These are phyloP conservation scores for Myochromella boudieri DNA, from an alignment of 768 basidiomycete genomes.

Conservation along the genomic window DNA sequence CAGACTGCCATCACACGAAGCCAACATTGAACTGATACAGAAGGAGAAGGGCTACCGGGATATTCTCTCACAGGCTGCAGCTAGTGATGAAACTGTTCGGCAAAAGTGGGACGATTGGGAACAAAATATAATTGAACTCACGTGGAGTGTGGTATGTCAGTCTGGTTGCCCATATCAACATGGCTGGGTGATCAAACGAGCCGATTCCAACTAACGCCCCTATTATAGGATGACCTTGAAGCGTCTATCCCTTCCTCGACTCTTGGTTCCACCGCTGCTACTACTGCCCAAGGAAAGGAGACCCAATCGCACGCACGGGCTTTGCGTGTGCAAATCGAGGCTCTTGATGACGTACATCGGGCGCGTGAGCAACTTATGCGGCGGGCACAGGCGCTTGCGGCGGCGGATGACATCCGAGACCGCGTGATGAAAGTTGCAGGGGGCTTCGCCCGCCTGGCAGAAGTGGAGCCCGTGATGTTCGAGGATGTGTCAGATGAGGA, in stretches of 20 bases:
- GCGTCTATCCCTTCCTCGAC: slow-evolving; percentile 69
- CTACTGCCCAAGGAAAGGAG: slow-evolving; percentile 39
- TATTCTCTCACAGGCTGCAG: slow-evolving; percentile 70
- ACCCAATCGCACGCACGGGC: slow-evolving; percentile 68
- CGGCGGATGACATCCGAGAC: slow-evolving; percentile 71
- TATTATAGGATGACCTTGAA: slow-evolving; percentile 60
- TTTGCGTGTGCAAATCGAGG: slow-evolving; percentile 73
- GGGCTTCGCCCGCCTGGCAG: slow-evolving; percentile 62
- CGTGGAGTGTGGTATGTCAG: slow-evolving; percentile 57
- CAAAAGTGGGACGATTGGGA: slow-evolving; percentile 92
- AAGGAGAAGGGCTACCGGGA: slow-evolving; percentile 70
- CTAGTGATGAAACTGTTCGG: slow-evolving; percentile 75
- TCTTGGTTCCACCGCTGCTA: slow-evolving; percentile 24
- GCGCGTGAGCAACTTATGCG: slow-evolving; percentile 61
- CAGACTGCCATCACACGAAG: slow-evolving; percentile 73
- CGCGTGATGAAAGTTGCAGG: slow-evolving; percentile 66
- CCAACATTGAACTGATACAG: slow-evolving; percentile 69
- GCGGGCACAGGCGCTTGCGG: slow-evolving; percentile 60
- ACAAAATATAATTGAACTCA: slow-evolving; percentile 64
- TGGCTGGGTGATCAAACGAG: background rate
- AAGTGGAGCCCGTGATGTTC: slow-evolving; percentile 85
- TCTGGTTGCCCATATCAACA: background rate
- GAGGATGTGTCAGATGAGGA: slow-evolving; percentile 80
- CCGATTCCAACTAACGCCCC: slow-evolving; percentile 2
- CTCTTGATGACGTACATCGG: slow-evolving; percentile 70